Conservation (phyloP, 148 eudicot genomes). For the Heliosperma pusillum region DNA sequence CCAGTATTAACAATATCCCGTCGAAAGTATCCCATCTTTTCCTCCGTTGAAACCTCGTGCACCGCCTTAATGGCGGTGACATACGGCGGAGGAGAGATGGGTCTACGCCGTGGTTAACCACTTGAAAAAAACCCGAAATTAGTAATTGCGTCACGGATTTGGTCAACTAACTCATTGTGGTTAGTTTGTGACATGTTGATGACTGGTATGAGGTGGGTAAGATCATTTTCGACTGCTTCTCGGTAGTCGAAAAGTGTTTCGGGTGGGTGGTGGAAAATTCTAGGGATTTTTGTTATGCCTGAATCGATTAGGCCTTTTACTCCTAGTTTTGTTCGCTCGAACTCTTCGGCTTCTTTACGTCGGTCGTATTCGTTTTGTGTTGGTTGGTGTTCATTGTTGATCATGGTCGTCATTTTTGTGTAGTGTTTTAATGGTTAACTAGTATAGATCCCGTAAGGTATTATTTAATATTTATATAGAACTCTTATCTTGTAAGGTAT, state of each 20-base stretch:
- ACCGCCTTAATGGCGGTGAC: conserved; percentile 34
- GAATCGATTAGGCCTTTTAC: conserved; percentile 75
- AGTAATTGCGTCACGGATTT: conserved; percentile 37
- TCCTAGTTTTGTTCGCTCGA: conserved; percentile 69
- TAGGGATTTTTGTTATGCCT: conserved; percentile 53
- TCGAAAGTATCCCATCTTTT: conserved; percentile 30
- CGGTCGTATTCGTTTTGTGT: conserved; percentile 26
- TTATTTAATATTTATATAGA: no score
- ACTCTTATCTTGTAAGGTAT: no score
- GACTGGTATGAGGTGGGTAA: conserved; percentile 33
- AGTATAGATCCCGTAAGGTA: no score
- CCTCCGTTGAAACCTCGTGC: conserved; percentile 29
- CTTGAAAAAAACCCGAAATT: conserved; percentile 65
- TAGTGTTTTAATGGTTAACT: no score
- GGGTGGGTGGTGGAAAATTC: conserved; percentile 37
- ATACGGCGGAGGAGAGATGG: conserved; percentile 8
- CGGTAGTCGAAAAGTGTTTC: background rate
- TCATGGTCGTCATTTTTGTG: background rate
- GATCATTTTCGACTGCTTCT: background rate
- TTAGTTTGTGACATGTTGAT: conserved; percentile 41
- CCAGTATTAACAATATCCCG: conserved; percentile 23
- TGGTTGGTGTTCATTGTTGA: background rate
- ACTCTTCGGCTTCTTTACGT: conserved; percentile 33
- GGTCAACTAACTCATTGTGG: conserved; percentile 27
- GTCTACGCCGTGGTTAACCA: conserved; percentile 48